A percentile compares a stretch with the other conserved stretches of the same genome.
Conservation (phyloP, 495 filamentous ascomycete species). For the Aspergillus egyptiacus region DNA sequence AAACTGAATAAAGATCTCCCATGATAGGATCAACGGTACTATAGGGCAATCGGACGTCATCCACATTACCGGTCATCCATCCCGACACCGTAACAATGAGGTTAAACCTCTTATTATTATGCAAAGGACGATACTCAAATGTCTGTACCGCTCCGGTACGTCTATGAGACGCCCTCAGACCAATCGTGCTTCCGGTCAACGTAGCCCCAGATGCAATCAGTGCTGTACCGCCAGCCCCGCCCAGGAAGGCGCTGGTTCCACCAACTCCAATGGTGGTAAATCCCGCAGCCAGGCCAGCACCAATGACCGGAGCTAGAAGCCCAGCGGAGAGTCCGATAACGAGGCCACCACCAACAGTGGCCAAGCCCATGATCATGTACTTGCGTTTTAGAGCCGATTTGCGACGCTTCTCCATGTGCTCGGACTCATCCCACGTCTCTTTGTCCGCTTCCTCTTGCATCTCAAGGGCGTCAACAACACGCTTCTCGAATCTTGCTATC, state of each 20-base stretch:
- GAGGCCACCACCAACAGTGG: constrained; percentile 89
- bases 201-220: constrained; percentile 87
- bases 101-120: constrained; percentile 97
- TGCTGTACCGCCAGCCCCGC: constrained; percentile 86
- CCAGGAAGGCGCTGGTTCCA: constrained; percentile 83
- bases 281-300: constrained; percentile 87
- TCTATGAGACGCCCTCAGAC: constrained; percentile 73
- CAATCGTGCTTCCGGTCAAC: constrained; percentile 80
- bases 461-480: constrained; percentile 92
- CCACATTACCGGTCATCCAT: constrained; percentile 97
- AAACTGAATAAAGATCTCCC: constrained; percentile 95
- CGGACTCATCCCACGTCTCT: constrained; percentile 95
- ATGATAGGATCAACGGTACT: constrained; percentile 96
- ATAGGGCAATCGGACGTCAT: constrained; percentile 91
- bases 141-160: constrained; percentile 87
- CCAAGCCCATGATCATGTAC: constrained; percentile 92
- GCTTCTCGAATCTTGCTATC: constrained; percentile 94
- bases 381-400: constrained; percentile 74
- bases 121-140: constrained; percentile 92
- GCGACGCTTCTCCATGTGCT: constrained; percentile 82
- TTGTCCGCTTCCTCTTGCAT: constrained; percentile 91
- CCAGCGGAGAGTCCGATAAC: constrained; percentile 96
- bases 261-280: constrained; percentile 92
- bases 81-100: constrained; percentile 93
- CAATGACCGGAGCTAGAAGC: constrained; percentile 87